Evolutionary conservation across 78 protist species (phyloP).

Genomic region (Dictyostelium purpureum): DNA sequence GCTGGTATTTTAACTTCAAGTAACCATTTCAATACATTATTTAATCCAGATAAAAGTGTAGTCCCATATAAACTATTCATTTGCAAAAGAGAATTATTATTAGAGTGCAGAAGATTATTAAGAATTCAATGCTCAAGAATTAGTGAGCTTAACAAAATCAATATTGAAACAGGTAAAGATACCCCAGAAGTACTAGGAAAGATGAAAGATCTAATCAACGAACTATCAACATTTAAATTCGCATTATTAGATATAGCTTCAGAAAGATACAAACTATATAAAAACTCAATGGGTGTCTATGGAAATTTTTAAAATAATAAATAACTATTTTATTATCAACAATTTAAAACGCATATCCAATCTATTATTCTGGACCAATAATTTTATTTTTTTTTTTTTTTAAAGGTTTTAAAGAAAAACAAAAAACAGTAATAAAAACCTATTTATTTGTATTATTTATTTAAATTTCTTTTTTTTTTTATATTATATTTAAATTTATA

Average conservation of each 20-base stretch:
- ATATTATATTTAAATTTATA: neutral
- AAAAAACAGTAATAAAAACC: neutral
- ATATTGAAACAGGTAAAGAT: slow-evolving; percentile 76
- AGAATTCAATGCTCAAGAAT: slow-evolving; percentile 74
- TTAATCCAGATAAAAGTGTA: slow-evolving; percentile 70
- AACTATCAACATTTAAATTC: slow-evolving; percentile 23
- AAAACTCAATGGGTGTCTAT: slow-evolving; percentile 33
- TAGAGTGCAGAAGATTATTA: slow-evolving; percentile 66
- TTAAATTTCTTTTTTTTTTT: neutral
- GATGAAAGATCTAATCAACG: slow-evolving; percentile 62
- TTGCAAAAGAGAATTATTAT: slow-evolving; percentile 50
- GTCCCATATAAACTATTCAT: slow-evolving; percentile 59
- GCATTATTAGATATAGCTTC: slow-evolving; percentile 48
- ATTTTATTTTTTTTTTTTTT: too few species aligned
- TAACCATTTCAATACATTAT: slow-evolving; percentile 35
- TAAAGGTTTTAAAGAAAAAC: too few species aligned
- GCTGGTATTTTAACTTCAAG: neutral
- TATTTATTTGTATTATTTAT: neutral
- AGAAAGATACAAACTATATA: slow-evolving; percentile 47
- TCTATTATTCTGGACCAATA: neutral
- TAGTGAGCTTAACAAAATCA: slow-evolving; percentile 30
- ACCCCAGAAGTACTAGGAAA: slow-evolving; percentile 42
- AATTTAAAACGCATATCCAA: neutral
- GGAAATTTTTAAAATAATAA: neutral
- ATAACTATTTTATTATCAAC: neutral